A percentile compares a stretch with the other conserved stretches of the same genome.
Conservation (phyloP, 2,329 filamentous ascomycete genomes). For the Penicillium sp. region DNA sequence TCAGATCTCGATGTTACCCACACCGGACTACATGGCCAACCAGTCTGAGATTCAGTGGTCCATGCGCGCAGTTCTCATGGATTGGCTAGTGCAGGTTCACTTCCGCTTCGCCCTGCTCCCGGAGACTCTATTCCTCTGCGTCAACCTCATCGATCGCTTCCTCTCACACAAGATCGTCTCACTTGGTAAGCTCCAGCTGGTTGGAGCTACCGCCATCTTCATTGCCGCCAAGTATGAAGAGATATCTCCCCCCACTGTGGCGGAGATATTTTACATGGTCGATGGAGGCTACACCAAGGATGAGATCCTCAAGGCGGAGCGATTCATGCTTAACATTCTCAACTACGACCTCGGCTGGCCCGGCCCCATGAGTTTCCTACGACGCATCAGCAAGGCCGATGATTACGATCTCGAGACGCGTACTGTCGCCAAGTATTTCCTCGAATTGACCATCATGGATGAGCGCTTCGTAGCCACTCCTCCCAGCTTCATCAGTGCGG, state of each 20-base stretch:
- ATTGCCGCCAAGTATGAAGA: constrained; percentile 98
- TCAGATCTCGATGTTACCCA: constrained; percentile 78
- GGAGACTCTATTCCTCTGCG: constrained; percentile 90
- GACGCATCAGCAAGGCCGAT: constrained; percentile 96
- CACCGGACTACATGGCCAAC: constrained; percentile 92
- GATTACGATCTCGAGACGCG: constrained; percentile 95
- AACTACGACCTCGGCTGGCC: constrained; percentile 96
- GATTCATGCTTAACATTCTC: constrained; percentile 97
- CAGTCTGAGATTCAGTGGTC: constrained; percentile 99
- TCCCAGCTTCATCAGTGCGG: constrained; percentile 87
- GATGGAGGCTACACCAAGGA: constrained; percentile 85
- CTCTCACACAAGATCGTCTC: constrained; percentile 93
- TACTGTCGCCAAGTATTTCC: constrained; percentile 95
- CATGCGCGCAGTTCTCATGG: constrained; percentile 95
- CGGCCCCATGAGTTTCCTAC: constrained; percentile 97
- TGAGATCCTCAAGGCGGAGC: constrained; percentile 94
- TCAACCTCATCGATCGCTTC: constrained; percentile 98
- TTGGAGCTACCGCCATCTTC: constrained; percentile 93
- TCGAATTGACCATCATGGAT: constrained; percentile 96
- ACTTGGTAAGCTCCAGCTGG: constrained; percentile 89
- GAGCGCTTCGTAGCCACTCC: constrained; percentile 92
- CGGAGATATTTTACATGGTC: constrained; percentile 98
- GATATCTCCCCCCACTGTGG: constrained; percentile 93
- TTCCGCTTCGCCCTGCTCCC: constrained; percentile 86
- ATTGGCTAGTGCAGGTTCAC: constrained; percentile 97